Evolutionary conservation across 768 basidiomycete genomes (phyloP).

Genomic region (Hortiboletus campestris): DNA sequence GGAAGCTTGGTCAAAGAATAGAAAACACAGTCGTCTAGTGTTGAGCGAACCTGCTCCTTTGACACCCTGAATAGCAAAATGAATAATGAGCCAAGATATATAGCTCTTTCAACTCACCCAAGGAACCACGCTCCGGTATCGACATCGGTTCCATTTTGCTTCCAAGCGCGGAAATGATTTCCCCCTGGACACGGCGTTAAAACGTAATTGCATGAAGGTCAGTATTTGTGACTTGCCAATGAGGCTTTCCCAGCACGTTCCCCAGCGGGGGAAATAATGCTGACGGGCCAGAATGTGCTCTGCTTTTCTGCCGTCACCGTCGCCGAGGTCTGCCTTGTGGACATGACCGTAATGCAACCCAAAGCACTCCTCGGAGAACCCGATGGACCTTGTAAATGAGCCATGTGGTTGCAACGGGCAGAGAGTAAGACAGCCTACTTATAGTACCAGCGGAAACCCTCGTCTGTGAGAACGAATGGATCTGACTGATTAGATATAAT

Average conservation of each 20-base stretch:
- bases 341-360: conserved; percentile 73
- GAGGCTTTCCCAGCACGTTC: conserved; percentile 87
- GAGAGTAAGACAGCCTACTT: conserved; percentile 41
- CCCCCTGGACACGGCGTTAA: conserved; percentile 49
- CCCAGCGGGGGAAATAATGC: conserved; percentile 73
- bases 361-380: conserved; percentile 80
- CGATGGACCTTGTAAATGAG: conserved; percentile 58
- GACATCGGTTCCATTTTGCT: conserved; percentile 74
- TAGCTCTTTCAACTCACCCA: conserved; percentile 45
- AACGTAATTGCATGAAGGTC: not conserved
- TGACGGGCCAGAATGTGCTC: conserved; percentile 78
- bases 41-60: conserved; percentile 55
- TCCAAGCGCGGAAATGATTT: conserved; percentile 88
- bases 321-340: conserved; percentile 81
- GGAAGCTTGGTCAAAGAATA: conserved; percentile 1
- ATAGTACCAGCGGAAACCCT: conserved; percentile 66
- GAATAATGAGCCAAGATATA: not conserved
- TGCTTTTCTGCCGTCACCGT: conserved; percentile 67
- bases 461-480: conserved; percentile 73
- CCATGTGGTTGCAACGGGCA: not conserved
- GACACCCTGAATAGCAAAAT: conserved; percentile 50
- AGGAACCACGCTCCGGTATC: conserved; percentile 84
- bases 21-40: not conserved
- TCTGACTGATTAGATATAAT: conserved; percentile 80
- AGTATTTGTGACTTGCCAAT: conserved; percentile 40